Percentiles rank a stretch among this genome's conserved stretches.
Evolutionary conservation across 108 stramenopile genomes (phyloP).

Genomic region (Phaeodactylum tricornutum): DNA sequence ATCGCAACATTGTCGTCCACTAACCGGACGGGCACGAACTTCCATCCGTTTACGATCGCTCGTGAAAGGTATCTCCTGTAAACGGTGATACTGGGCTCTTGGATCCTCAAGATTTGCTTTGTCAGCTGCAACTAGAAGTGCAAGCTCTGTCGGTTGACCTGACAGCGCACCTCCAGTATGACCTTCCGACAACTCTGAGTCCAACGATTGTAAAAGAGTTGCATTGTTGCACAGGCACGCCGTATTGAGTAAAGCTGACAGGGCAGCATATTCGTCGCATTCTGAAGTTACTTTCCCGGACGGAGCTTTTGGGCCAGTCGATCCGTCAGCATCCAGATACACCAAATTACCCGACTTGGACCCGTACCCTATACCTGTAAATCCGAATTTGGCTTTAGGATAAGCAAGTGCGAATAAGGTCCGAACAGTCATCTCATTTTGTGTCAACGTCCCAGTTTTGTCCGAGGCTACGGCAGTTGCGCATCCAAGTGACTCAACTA

Average conservation of each 20-base stretch:
- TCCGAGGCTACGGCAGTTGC: conserved; percentile 89
- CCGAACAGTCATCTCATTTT: conserved; percentile 92
- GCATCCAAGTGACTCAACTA: conserved; percentile 90
- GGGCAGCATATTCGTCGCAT: conserved; percentile 35
- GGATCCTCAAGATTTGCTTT: conserved; percentile 80
- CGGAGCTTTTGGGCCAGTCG: neutral
- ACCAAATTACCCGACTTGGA: conserved; percentile 32
- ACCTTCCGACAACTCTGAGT: conserved; percentile 20
- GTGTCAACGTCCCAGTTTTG: conserved; percentile 97
- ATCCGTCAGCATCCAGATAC: neutral
- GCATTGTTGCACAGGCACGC: conserved; percentile 84
- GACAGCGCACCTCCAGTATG: conserved; percentile 20
- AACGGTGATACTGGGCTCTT: conserved; percentile 68
- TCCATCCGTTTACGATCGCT: conserved; percentile 94
- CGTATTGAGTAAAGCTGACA: conserved; percentile 49
- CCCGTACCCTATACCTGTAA: conserved; percentile 73
- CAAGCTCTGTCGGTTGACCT: conserved; percentile 92
- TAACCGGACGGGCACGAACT: conserved; percentile 70
- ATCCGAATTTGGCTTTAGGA: conserved; percentile 50
- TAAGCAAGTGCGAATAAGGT: conserved; percentile 54
- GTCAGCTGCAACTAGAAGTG: conserved; percentile 69
- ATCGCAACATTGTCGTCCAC: conserved; percentile 54
- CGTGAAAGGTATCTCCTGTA: conserved; percentile 89
- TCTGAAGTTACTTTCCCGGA: neutral
- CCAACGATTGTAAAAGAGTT: conserved; percentile 26